Evolutionary conservation across 345 rosid genomes (phyloP).

Genomic region (Populus ilicifolia): DNA sequence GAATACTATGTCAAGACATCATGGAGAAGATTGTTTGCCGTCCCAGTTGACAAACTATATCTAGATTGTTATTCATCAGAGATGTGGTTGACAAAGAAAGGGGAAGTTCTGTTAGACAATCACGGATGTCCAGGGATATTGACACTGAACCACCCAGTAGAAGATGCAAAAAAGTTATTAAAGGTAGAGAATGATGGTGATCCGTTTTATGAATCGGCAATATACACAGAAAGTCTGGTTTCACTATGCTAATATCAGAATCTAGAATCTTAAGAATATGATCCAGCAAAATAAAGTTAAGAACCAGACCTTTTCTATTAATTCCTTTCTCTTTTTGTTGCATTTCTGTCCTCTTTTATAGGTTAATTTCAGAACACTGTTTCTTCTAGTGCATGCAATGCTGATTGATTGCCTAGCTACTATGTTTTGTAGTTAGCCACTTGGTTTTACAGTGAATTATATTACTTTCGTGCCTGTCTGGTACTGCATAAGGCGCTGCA

Average conservation of each 20-base stretch:
- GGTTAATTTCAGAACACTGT: too few relatives aligned
- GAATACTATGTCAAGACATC: slow-evolving; percentile 22
- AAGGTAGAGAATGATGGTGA: neutral
- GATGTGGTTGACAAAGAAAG: slow-evolving; percentile 23
- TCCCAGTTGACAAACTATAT: slow-evolving; percentile 8
- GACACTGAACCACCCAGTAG: neutral
- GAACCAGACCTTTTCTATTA: neutral
- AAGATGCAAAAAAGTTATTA: neutral
- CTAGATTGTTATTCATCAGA: neutral
- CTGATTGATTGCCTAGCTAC: too few relatives aligned
- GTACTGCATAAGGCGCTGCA: too few relatives aligned
- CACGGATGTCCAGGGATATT: neutral
- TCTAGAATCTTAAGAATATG: neutral
- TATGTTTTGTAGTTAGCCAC: too few relatives aligned
- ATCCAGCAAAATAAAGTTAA: neutral
- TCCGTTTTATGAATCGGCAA: neutral
- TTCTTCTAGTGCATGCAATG: too few relatives aligned
- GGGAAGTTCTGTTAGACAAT: slow-evolving; percentile 21
- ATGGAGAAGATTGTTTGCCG: slow-evolving; percentile 24
- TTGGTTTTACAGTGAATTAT: neutral
- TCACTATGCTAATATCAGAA: neutral
- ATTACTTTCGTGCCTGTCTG: too few relatives aligned
- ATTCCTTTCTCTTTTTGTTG: neutral
- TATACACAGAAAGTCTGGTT: neutral
- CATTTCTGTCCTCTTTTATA: neutral